A percentile compares a stretch with the other conserved stretches of the same genome.
Evolutionary conservation across 2,329 filamentous ascomycete species (phyloP).

Genomic region (Diatrype stigma): DNA sequence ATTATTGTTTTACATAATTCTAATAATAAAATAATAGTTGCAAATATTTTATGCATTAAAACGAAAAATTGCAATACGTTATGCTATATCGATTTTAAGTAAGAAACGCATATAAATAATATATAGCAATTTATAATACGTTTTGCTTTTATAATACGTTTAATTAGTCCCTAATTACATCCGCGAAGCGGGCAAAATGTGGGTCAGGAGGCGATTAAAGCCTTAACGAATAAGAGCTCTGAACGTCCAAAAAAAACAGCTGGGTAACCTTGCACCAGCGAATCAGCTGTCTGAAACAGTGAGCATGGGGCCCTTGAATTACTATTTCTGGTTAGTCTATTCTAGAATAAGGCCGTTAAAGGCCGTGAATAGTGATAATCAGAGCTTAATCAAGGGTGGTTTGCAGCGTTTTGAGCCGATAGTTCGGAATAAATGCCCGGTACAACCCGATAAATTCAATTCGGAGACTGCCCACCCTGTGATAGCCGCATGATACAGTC

Average conservation of each 20-base stretch:
- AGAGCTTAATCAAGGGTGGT: background rate
- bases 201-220: too few species aligned
- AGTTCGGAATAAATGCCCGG: conserved; percentile 4
- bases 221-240: background rate
- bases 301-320: background rate
- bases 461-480: background rate
- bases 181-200: too few species aligned
- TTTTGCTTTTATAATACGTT: too few species aligned
- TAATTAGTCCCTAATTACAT: too few species aligned
- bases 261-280: background rate
- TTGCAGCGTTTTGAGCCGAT: conserved; percentile 1
- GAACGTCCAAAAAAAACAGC: background rate
- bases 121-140: too few species aligned
- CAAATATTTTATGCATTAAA: too few species aligned
- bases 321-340: background rate
- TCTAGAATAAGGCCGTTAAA: background rate
- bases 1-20: too few species aligned
- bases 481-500: background rate
- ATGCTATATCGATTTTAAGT: too few species aligned
- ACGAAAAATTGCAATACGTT: too few species aligned
- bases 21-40: too few species aligned
- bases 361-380: background rate
- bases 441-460: conserved; percentile 4
- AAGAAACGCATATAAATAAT: too few species aligned
- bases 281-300: background rate